Base-by-base conservation (phyloP, 23 red algal species). In the Gracilaria caudata region DNA sequence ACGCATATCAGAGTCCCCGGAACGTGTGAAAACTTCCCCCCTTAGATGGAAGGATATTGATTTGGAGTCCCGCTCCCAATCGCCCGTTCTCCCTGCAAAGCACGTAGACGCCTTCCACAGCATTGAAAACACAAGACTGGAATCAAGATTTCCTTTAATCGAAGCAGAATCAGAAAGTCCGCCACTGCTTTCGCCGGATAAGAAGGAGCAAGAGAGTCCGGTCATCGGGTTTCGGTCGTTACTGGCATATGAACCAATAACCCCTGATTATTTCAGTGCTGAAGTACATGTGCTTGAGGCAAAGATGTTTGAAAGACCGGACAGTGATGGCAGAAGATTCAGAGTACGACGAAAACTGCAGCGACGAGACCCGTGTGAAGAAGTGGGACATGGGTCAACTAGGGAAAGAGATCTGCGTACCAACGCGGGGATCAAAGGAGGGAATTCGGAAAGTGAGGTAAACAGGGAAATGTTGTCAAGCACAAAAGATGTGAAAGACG, bases 101-200 rank as follows among this genome's bases (percentile, higher is more conserved):
- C 25, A 75, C 25, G 32, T 10, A 7, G 32, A 25, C 25, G 26
- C 61, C 19, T 8, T 35, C 32, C 30, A 66, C 13, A 66, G 29
- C 58, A 63, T 32, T 17, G 7, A 10, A 16, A 66, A 3, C 19
- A 17, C 28, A 66, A 75, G 70, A 43, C 37, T 75, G 38, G 70
- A 49, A 36, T 46, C 70, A 6, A 25, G 70, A 25, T 75, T 75
- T 47, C 70, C 70, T 46, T 43, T 49, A 8, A 49, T 75, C 11
- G 70, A 75, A 33, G 70, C 70, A 46, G 70, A 49, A 8, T 75
- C 70, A 75, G 39, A 75, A 2, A 75, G 70, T 30, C 37, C 70
- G 4, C 43, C 29, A 12, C 28, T 75, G 0, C 70, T 75, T 75
- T 75, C 70, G 1, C 70, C 39, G 13, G 39, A 8, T 9, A 21